phyloP scores from a whole-genome alignment of 2,329 filamentous ascomycete species.

The Westerdykella aurantiaca region DNA sequence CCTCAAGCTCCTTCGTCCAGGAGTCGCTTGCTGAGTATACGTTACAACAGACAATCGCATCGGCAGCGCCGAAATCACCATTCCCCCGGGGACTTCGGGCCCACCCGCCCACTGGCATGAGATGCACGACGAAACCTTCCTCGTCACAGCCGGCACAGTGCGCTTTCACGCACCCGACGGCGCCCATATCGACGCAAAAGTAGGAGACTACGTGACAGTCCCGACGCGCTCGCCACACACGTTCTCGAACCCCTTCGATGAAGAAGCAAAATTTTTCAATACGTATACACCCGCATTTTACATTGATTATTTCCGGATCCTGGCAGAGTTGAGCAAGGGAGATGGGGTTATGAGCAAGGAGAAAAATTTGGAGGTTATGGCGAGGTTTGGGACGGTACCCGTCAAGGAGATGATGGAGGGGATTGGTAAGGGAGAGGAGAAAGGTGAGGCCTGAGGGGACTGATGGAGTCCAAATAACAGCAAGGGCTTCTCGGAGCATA shows the following conservation, averaged over 20 bases:
- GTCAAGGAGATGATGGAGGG: slow-evolving; percentile 37
- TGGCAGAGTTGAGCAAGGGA: slow-evolving; percentile 42
- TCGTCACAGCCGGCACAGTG: slow-evolving; percentile 48
- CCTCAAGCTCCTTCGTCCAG: not conserved
- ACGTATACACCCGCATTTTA: slow-evolving; percentile 54
- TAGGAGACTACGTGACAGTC: slow-evolving; percentile 52
- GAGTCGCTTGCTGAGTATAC: not conserved
- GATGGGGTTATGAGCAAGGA: slow-evolving; percentile 46
- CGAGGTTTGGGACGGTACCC: slow-evolving; percentile 46
- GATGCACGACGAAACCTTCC: slow-evolving; percentile 54
- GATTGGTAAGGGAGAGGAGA: slow-evolving; percentile 12
- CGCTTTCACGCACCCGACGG: slow-evolving; percentile 47
- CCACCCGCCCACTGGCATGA: slow-evolving; percentile 48
- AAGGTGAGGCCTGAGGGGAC: not conserved
- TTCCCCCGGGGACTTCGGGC: slow-evolving; percentile 44
- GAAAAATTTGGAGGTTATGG: slow-evolving; percentile 47
- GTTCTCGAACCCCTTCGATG: slow-evolving; percentile 51
- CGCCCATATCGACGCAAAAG: slow-evolving; percentile 44
- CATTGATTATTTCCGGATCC: slow-evolving; percentile 53
- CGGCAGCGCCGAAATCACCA: slow-evolving; percentile 44
- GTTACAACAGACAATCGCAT: slow-evolving; percentile 42
- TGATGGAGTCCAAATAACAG: too few species aligned
- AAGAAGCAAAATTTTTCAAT: slow-evolving; percentile 53
- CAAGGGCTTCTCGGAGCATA: too few species aligned
- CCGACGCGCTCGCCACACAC: slow-evolving; percentile 52